Evolutionary conservation across 2,329 filamentous ascomycete species (phyloP).

Genomic region (Furcasterigmium sp.): DNA sequence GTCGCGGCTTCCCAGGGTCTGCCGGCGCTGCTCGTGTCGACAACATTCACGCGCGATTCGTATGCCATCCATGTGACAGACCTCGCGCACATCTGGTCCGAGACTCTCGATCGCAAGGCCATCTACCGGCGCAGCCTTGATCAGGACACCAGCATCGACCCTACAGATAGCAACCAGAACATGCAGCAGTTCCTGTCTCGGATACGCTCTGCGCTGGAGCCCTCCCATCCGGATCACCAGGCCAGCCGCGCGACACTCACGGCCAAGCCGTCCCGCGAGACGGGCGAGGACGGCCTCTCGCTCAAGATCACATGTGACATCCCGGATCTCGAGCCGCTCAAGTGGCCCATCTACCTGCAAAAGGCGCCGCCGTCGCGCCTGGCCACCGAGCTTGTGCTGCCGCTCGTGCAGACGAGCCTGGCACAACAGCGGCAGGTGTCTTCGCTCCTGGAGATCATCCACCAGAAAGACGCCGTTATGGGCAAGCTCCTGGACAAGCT

Average conservation of each 20-base stretch:
- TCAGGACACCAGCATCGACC: slow-evolving; percentile 67
- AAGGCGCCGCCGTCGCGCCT: slow-evolving; percentile 36
- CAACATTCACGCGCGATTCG: slow-evolving; percentile 44
- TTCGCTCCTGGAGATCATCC: slow-evolving; percentile 35
- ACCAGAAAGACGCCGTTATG: slow-evolving; percentile 48
- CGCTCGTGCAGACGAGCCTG: slow-evolving; percentile 43
- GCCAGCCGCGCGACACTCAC: slow-evolving; percentile 39
- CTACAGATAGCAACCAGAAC: slow-evolving; percentile 63
- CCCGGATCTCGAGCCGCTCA: slow-evolving; percentile 58
- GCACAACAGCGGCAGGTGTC: slow-evolving; percentile 32
- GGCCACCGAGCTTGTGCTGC: slow-evolving; percentile 44
- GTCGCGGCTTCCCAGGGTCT: slow-evolving; percentile 32
- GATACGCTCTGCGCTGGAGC: slow-evolving; percentile 48
- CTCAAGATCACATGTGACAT: slow-evolving; percentile 56
- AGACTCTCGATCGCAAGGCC: slow-evolving; percentile 54
- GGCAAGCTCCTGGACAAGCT: slow-evolving; percentile 48
- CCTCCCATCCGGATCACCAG: slow-evolving; percentile 34
- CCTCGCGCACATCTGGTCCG: slow-evolving; percentile 67
- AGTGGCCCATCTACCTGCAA: slow-evolving; percentile 59
- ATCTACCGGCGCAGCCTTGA: slow-evolving; percentile 59
- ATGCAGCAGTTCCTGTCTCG: slow-evolving; percentile 62
- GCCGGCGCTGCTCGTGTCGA: slow-evolving; percentile 60
- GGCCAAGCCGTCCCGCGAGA: slow-evolving; percentile 23
- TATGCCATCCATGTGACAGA: slow-evolving; percentile 68
- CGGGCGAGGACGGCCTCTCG: slow-evolving; percentile 34